Conservation (phyloP, 148 eudicot species). For the Spergularia bocconei region DNA sequence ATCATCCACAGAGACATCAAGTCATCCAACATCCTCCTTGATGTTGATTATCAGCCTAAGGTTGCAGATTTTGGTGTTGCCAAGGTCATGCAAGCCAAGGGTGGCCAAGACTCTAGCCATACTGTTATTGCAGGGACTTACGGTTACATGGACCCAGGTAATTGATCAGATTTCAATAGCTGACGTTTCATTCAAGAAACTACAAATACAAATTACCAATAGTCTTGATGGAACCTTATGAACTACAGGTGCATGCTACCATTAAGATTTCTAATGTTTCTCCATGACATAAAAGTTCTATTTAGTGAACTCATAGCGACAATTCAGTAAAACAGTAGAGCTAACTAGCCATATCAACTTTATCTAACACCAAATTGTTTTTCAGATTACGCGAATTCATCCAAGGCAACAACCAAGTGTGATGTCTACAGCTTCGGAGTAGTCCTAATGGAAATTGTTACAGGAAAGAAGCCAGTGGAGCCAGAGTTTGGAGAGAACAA, state of each 20-base stretch:
- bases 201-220: neutral
- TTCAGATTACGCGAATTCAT: conserved; percentile 81
- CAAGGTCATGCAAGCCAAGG: conserved; percentile 74
- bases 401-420: conserved; percentile 85
- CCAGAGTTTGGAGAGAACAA: conserved; percentile 89
- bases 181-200: neutral
- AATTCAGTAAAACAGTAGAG: neutral
- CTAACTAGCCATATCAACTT: neutral
- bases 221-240: neutral
- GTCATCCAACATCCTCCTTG: conserved; percentile 89
- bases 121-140: conserved; percentile 84
- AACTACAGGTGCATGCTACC: neutral
- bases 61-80: conserved; percentile 98
- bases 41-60: conserved; percentile 69
- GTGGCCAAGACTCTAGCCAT: conserved; percentile 59
- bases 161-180: conserved; percentile 13
- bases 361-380: conserved; percentile 4
- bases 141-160: conserved; percentile 98
- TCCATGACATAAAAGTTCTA: neutral
- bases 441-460: conserved; percentile 84
- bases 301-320: too few relatives aligned
- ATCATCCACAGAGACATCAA: conserved; percentile 92
- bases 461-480: conserved; percentile 90
- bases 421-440: conserved; percentile 98
- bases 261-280: neutral